These are phyloP conservation scores for Parachaetomium inaequale DNA, from an alignment of 495 filamentous ascomycete genomes.

Conservation along the genomic window DNA sequence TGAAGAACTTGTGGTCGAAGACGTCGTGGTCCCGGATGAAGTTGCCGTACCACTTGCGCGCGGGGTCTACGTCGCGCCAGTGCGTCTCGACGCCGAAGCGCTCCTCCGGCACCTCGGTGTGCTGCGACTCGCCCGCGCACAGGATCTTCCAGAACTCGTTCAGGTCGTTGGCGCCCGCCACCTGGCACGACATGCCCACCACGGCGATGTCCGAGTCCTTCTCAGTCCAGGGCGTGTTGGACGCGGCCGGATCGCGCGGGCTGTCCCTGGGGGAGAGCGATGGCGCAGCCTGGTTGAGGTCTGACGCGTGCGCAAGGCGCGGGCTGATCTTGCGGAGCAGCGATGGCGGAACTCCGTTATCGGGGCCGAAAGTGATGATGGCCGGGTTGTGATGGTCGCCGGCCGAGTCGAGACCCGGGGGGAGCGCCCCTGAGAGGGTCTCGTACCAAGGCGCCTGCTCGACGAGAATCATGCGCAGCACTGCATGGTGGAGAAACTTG, in stretches of 20 bases:
- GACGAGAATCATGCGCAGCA: not conserved
- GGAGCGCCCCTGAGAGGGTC: not conserved
- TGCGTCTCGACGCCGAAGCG: not conserved
- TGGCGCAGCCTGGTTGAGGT: not conserved
- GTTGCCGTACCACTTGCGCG: slow-evolving; percentile 19
- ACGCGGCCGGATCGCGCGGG: not conserved
- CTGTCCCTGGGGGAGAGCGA: not conserved
- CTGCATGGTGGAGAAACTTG: not conserved
- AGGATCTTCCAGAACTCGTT: not conserved
- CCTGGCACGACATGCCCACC: not conserved
- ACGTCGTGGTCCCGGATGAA: slow-evolving; percentile 39
- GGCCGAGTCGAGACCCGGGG: not conserved
- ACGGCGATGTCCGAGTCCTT: not conserved
- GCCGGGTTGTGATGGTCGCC: not conserved
- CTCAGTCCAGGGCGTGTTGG: not conserved
- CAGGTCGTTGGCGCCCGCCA: not conserved
- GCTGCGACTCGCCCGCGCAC: not conserved
- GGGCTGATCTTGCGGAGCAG: not conserved
- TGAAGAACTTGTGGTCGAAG: slow-evolving; percentile 56
- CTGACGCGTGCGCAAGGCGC: not conserved
- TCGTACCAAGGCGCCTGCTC: not conserved
- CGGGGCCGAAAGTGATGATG: not conserved
- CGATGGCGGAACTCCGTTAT: not conserved
- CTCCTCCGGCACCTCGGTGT: not conserved
- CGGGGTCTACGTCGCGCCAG: not conserved